These are phyloP conservation scores for Tetracladium setigerum DNA, from an alignment of 495 filamentous ascomycete species.

Conservation along the genomic window DNA sequence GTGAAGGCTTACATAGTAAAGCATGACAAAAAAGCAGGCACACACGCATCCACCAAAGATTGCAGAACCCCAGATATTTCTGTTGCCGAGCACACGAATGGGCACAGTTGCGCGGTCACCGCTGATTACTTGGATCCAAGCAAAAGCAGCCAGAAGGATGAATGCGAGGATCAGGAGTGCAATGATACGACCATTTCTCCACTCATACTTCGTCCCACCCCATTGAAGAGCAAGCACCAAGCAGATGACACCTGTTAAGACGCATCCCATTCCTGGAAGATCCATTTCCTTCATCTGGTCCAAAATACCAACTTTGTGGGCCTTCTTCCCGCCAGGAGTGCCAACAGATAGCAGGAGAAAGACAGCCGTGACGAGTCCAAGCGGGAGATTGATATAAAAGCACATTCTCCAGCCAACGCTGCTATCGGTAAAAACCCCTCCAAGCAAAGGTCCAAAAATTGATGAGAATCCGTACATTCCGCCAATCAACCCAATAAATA, in stretches of 20 bases:
- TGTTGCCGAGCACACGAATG: constrained; percentile 46
- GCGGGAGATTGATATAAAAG: constrained; percentile 56
- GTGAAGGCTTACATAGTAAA: constrained; percentile 4
- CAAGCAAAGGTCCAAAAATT: constrained; percentile 44
- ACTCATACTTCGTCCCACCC: constrained; percentile 67
- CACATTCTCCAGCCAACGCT: constrained; percentile 53
- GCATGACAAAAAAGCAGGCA: neutral
- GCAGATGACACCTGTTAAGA: constrained; percentile 65
- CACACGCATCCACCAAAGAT: constrained; percentile 1
- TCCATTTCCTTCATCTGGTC: constrained; percentile 47
- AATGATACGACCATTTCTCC: constrained; percentile 61
- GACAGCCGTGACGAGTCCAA: constrained; percentile 39
- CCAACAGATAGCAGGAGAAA: constrained; percentile 35
- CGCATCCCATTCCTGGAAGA: constrained; percentile 53
- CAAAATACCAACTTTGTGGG: constrained; percentile 16
- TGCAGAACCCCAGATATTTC: neutral
- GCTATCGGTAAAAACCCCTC: constrained; percentile 57
- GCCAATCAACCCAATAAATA: constrained; percentile 37
- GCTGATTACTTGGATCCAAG: constrained; percentile 51
- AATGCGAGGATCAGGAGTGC: constrained; percentile 61
- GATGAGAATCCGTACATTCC: constrained; percentile 19
- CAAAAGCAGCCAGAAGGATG: constrained; percentile 53
- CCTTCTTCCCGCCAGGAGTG: constrained; percentile 30
- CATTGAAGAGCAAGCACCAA: constrained; percentile 77
- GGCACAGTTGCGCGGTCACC: constrained; percentile 70